Conservation (phyloP, 768 basidiomycete species). For the Dentipellis sp. region DNA sequence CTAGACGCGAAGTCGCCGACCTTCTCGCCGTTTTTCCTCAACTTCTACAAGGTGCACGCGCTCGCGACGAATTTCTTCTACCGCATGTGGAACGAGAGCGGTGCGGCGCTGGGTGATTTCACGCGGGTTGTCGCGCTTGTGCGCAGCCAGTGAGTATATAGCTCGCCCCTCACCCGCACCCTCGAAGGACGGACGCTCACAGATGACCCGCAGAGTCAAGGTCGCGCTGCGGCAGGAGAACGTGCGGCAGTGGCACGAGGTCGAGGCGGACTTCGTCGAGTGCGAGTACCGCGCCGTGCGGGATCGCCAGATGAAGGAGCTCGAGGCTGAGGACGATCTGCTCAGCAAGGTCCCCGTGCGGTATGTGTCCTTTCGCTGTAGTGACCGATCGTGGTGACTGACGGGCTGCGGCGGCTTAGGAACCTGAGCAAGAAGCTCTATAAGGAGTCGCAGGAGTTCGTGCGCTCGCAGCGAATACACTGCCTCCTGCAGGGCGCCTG, state of each 20-base stretch:
- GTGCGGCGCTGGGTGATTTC: slow-evolving; percentile 69
- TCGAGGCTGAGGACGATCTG: slow-evolving; percentile 83
- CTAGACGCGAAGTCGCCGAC: slow-evolving; percentile 71
- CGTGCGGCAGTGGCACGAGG: slow-evolving; percentile 70
- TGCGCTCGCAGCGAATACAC: slow-evolving; percentile 80
- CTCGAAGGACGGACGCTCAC: not conserved
- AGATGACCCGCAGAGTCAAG: slow-evolving; percentile 44
- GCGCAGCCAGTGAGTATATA: slow-evolving; percentile 66
- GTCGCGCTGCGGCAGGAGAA: slow-evolving; percentile 69
- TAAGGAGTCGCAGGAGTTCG: slow-evolving; percentile 86
- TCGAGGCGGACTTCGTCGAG: slow-evolving; percentile 74
- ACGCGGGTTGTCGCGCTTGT: slow-evolving; percentile 68
- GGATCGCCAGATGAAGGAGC: slow-evolving; percentile 83
- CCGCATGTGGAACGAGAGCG: slow-evolving; percentile 89
- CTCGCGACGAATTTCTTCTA: slow-evolving; percentile 81
- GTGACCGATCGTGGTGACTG: not conserved
- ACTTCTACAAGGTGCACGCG: slow-evolving; percentile 71
- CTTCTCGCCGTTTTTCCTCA: slow-evolving; percentile 83
- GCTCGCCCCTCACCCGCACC: not conserved
- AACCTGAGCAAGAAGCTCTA: slow-evolving; percentile 79
- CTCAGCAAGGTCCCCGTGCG: slow-evolving; percentile 79
- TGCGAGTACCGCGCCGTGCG: slow-evolving; percentile 81
- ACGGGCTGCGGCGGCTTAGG: slow-evolving; percentile 26
- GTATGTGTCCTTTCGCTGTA: slow-evolving; percentile 31
- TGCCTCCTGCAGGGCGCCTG: slow-evolving; percentile 86